Conservation (phyloP, 2,329 filamentous ascomycete species). For the Colletotrichum karsti region DNA sequence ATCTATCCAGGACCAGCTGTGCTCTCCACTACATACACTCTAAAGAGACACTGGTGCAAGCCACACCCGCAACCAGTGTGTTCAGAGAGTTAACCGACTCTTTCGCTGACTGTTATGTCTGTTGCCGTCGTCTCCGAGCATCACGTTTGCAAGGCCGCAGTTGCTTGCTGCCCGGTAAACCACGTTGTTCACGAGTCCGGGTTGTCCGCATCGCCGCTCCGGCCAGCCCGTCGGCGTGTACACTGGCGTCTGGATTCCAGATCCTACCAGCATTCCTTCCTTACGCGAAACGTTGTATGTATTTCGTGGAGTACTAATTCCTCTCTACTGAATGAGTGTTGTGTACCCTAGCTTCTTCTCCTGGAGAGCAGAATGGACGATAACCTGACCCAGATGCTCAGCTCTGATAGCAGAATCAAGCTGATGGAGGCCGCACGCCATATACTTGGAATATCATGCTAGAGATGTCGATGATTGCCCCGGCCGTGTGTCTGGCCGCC, state of each 20-base stretch:
- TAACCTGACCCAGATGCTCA: not conserved
- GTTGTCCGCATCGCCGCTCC: not conserved
- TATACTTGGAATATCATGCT: not conserved
- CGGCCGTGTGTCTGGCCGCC: not conserved
- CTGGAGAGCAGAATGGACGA: not conserved
- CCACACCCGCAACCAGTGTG: conserved; percentile 16
- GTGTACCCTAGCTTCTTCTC: not conserved
- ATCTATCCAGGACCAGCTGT: conserved; percentile 8
- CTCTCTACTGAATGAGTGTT: conserved; percentile 4
- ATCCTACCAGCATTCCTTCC: not conserved
- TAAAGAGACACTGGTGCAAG: not conserved
- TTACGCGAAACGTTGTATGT: not conserved
- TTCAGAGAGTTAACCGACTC: not conserved
- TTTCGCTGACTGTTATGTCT: not conserved
- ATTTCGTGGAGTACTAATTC: not conserved
- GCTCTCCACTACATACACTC: not conserved
- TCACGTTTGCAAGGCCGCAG: not conserved
- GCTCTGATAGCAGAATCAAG: not conserved
- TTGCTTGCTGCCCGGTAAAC: not conserved
- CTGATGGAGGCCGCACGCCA: not conserved
- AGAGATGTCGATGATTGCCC: not conserved
- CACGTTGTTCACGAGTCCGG: not conserved
- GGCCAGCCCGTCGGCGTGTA: too few relatives aligned
- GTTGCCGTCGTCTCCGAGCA: not conserved
- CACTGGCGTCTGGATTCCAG: too few relatives aligned